Evolutionary conservation across 305 asterid genomes (phyloP).

Genomic region (Fraxinus floribunda): DNA sequence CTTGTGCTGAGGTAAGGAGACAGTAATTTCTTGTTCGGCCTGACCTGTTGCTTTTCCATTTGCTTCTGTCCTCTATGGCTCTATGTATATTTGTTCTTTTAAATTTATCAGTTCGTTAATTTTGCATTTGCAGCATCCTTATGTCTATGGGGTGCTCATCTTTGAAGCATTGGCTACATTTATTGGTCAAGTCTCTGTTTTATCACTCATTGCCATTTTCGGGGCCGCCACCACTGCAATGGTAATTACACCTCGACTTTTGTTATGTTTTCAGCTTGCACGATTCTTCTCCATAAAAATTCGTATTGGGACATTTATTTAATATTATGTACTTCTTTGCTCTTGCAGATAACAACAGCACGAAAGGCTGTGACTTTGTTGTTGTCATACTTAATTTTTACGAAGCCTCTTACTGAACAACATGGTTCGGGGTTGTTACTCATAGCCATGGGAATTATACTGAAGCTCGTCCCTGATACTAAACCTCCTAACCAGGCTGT

Average conservation of each 20-base stretch:
- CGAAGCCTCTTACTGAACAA: slow-evolving; percentile 56
- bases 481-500: slow-evolving; percentile 24
- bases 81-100: background rate
- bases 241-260: slow-evolving; percentile 40
- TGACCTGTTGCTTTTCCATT: background rate
- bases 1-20: slow-evolving; percentile 66
- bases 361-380: slow-evolving; percentile 83
- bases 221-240: slow-evolving; percentile 96
- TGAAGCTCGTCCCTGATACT: slow-evolving; percentile 38
- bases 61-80: background rate
- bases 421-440: slow-evolving; percentile 44
- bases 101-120: background rate
- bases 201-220: slow-evolving; percentile 86
- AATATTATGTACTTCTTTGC: background rate
- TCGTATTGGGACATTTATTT: background rate
- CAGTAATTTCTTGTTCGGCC: background rate
- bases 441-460: slow-evolving; percentile 46
- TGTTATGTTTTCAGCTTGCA: background rate
- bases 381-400: slow-evolving; percentile 60
- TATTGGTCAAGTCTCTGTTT: slow-evolving; percentile 82
- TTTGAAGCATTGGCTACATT: slow-evolving; percentile 97
- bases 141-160: slow-evolving; percentile 72
- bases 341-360: slow-evolving; percentile 80
- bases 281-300: background rate
- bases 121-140: slow-evolving; percentile 69